phyloP scores from a whole-genome alignment of 306 rosid genomes.

The Macrotyloma uniflorum region DNA sequence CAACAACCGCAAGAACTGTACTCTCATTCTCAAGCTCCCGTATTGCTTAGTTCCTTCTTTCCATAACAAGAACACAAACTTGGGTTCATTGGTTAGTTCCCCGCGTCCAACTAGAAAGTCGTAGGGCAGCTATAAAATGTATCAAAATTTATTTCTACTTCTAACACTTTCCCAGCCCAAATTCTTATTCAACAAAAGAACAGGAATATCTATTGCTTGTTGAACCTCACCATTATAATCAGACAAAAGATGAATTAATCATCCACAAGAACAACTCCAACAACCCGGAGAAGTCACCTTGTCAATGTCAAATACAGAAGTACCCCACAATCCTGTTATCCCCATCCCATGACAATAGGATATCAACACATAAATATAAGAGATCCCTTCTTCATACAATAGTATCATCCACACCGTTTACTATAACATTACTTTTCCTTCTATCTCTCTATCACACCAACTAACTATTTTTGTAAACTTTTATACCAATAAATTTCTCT shows the following conservation, averaged over 20 bases:
- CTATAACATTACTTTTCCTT: not conserved
- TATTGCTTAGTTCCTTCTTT: constrained; percentile 2
- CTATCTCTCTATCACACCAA: not conserved
- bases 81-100: not conserved
- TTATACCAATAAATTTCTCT: not conserved
- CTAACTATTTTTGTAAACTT: not conserved
- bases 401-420: not conserved
- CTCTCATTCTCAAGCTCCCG: not conserved
- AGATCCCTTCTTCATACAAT: not conserved
- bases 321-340: not conserved
- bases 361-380: not conserved
- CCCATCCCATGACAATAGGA: too few relatives aligned
- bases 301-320: not conserved
- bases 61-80: not conserved
- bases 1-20: not conserved
- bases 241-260: not conserved
- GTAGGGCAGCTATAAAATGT: not conserved
- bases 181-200: constrained; percentile 2
- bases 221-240: not conserved
- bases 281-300: not conserved
- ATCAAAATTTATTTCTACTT: not conserved
- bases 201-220: not conserved
- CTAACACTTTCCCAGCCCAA: not conserved
- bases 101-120: not conserved
- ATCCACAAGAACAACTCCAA: constrained; percentile 4